phyloP scores from a whole-genome alignment of 305 asterid genomes.

The Fraxinus greggii region DNA sequence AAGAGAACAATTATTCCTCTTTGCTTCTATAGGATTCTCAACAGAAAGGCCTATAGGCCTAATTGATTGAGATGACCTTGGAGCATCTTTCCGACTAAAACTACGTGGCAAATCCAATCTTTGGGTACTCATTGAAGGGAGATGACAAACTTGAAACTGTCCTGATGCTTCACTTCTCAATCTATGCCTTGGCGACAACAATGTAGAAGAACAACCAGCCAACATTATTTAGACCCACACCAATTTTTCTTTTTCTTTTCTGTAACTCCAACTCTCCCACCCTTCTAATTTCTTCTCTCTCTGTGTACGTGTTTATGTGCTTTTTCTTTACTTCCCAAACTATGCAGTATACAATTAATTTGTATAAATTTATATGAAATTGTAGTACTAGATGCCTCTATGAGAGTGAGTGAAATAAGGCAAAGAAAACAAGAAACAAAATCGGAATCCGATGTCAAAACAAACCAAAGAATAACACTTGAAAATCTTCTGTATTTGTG shows the following conservation, averaged over 20 bases:
- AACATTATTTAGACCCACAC: conserved; percentile 72
- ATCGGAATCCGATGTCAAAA: conserved; percentile 93
- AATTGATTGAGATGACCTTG: conserved; percentile 50
- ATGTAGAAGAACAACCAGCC: conserved; percentile 96
- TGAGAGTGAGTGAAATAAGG: conserved; percentile 59
- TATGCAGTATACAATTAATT: conserved; percentile 29
- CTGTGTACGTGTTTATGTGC: conserved; percentile 31
- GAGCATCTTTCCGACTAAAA: conserved; percentile 54
- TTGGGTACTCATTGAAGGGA: conserved; percentile 92
- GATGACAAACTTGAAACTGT: conserved; percentile 76
- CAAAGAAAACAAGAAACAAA: conserved; percentile 32
- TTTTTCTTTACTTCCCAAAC: conserved; percentile 24
- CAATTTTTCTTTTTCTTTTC: conserved; percentile 24
- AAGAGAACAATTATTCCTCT: conserved; percentile 50
- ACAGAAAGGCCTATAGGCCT: conserved; percentile 68
- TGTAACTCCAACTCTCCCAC: conserved; percentile 35
- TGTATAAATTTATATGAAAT: conserved; percentile 12
- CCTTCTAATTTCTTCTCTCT: conserved; percentile 20
- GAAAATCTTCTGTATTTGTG: conserved; percentile 18
- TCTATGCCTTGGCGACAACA: conserved; percentile 91
- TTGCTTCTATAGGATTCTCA: conserved; percentile 60
- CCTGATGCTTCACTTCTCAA: conserved; percentile 76
- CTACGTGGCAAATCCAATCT: conserved; percentile 82
- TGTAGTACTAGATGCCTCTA: neutral
- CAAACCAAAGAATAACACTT: conserved; percentile 28